Percentiles rank a stretch among this genome's conserved stretches.
Conservation (phyloP, 345 rosid genomes). For the Draba incana region DNA sequence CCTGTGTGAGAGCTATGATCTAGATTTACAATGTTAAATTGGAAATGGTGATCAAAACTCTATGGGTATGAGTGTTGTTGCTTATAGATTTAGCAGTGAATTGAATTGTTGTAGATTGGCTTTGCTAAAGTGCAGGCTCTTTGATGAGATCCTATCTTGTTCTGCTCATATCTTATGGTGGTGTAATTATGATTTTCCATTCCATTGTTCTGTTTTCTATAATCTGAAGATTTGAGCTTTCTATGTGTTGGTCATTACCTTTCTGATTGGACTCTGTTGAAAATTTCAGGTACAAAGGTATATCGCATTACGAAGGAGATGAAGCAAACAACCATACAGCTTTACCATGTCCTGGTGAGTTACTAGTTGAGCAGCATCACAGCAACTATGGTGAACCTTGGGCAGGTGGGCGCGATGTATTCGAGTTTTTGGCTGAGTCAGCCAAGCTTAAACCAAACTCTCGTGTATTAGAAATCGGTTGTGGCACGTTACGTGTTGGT, state of each 20-base stretch:
- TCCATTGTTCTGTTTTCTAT: conserved; percentile 19
- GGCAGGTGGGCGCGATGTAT: conserved; percentile 97
- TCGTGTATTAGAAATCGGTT: conserved; percentile 88
- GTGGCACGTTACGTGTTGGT: conserved; percentile 96
- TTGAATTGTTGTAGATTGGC: neutral
- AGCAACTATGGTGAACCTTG: conserved; percentile 98
- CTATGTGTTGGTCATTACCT: conserved; percentile 3
- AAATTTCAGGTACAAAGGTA: conserved; percentile 77
- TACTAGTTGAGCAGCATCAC: conserved; percentile 96
- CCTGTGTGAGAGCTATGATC: no score
- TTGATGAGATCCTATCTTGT: neutral
- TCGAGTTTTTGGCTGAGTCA: conserved; percentile 87
- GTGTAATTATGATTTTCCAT: neutral
- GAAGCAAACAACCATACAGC: conserved; percentile 74
- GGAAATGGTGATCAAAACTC: neutral
- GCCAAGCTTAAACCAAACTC: conserved; percentile 59
- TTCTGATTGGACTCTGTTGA: conserved; percentile 7
- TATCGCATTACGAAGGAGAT: conserved; percentile 83
- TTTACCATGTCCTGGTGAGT: conserved; percentile 94
- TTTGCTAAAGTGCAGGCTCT: neutral
- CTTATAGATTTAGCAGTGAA: conserved; percentile 11
- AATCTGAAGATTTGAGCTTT: conserved; percentile 10
- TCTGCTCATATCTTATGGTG: neutral
- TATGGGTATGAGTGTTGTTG: conserved; percentile 1
- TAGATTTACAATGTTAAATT: neutral